Percentiles rank a stretch among this genome's conserved stretches.
phyloP scores from a whole-genome alignment of 305 asterid species.

The Fraxinus albicans region DNA sequence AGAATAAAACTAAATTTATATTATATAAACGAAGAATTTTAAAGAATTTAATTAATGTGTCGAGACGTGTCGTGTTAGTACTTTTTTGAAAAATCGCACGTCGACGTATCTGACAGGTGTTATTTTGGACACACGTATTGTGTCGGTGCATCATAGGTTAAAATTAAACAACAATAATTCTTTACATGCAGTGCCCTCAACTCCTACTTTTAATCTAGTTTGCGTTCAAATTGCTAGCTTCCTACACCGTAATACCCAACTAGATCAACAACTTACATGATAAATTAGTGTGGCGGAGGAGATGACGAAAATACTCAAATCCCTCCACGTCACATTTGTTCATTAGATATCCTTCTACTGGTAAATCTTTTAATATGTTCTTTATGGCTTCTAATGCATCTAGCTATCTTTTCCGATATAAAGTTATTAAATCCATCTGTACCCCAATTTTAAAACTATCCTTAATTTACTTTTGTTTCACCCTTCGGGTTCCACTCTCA shows the following conservation, averaged over 20 bases:
- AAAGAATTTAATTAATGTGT: too few relatives aligned
- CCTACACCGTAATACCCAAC: neutral
- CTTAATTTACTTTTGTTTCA: neutral
- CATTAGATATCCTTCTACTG: neutral
- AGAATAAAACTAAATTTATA: too few relatives aligned
- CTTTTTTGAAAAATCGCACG: too few relatives aligned
- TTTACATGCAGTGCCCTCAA: neutral
- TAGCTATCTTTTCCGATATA: neutral
- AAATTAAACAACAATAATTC: neutral
- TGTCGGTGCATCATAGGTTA: neutral
- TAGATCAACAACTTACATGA: neutral
- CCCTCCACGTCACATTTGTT: neutral
- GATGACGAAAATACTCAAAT: neutral
- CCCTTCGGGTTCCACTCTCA: neutral
- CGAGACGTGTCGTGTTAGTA: too few relatives aligned
- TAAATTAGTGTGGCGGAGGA: neutral
- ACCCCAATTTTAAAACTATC: neutral
- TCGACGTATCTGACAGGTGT: too few relatives aligned
- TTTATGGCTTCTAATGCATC: neutral
- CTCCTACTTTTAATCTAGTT: neutral
- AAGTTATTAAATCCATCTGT: neutral
- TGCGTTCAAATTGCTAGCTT: neutral
- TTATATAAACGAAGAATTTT: too few relatives aligned
- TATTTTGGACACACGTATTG: too few relatives aligned
- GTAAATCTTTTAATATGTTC: neutral